Evolutionary conservation across 1,284 basidiomycete genomes (phyloP).

Genomic region (Mrakiaceae sp.): DNA sequence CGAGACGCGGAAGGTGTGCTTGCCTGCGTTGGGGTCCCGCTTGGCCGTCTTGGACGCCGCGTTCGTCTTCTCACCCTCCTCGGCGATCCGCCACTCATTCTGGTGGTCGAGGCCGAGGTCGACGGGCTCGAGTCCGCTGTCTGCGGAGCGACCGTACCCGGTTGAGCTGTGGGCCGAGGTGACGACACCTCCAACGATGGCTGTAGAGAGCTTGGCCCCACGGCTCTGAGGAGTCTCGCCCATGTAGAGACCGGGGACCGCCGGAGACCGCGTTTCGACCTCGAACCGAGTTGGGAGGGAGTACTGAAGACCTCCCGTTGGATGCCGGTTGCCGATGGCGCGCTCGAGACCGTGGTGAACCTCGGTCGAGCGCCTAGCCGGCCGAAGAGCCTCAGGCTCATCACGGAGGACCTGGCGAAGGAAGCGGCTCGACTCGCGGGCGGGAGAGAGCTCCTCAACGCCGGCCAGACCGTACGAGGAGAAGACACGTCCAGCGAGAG

Average conservation of each 20-base stretch:
- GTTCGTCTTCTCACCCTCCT: neutral
- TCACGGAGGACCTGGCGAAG: too few relatives aligned
- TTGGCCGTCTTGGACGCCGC: neutral
- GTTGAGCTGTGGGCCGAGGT: neutral
- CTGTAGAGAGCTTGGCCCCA: neutral
- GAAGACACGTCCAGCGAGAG: neutral
- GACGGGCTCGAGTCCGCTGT: neutral
- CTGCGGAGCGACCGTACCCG: neutral
- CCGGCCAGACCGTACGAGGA: neutral
- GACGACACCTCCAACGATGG: conserved; percentile 10
- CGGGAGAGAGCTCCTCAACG: neutral
- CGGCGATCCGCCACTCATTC: neutral
- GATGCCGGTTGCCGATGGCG: conserved; percentile 2
- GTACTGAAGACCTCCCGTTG: conserved; percentile 14
- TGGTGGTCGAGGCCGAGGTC: neutral
- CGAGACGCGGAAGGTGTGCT: conserved; percentile 1
- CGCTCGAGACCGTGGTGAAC: neutral
- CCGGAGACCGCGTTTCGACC: neutral
- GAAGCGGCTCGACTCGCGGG: too few relatives aligned
- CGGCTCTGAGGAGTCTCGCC: neutral
- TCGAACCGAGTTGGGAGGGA: conserved; percentile 12
- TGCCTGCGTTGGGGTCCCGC: neutral
- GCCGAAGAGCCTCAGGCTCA: too few relatives aligned
- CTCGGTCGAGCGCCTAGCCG: neutral
- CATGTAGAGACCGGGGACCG: conserved; percentile 2